Evolutionary conservation across 2,329 filamentous ascomycete genomes (phyloP).

Genomic region (Talaromyces sp.): DNA sequence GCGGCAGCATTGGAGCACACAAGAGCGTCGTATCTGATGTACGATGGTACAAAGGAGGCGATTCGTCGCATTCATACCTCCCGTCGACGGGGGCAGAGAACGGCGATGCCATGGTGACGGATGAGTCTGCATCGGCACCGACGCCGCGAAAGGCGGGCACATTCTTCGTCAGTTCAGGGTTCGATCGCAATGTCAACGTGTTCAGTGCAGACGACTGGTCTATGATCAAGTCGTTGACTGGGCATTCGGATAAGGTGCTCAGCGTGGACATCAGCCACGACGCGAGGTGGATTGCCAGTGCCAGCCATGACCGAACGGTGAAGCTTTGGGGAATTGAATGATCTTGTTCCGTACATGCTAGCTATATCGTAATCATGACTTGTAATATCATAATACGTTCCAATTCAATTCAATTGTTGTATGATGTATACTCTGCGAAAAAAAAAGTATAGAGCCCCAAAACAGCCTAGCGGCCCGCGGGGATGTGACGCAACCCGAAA

Average conservation of each 20-base stretch:
- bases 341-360: background rate
- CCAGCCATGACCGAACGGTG: conserved; percentile 87
- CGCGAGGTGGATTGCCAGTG: conserved; percentile 87
- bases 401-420: background rate
- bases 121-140: conserved; percentile 13
- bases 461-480: background rate
- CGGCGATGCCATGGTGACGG: conserved; percentile 42
- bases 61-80: conserved; percentile 61
- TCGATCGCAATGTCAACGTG: conserved; percentile 91
- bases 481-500: background rate
- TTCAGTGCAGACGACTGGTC: conserved; percentile 97
- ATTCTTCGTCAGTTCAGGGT: conserved; percentile 84
- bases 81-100: conserved; percentile 59
- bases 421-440: background rate
- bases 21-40: conserved; percentile 87
- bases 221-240: conserved; percentile 76
- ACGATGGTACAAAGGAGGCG: conserved; percentile 84
- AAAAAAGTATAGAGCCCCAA: background rate
- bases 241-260: conserved; percentile 86
- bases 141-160: conserved; percentile 81
- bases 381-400: background rate
- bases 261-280: conserved; percentile 84
- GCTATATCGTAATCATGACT: background rate
- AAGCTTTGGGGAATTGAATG: conserved; percentile 87
- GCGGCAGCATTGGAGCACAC: conserved; percentile 83